phyloP scores from a whole-genome alignment of 179 eudicot genomes.

The Patellifolia procumbens region DNA sequence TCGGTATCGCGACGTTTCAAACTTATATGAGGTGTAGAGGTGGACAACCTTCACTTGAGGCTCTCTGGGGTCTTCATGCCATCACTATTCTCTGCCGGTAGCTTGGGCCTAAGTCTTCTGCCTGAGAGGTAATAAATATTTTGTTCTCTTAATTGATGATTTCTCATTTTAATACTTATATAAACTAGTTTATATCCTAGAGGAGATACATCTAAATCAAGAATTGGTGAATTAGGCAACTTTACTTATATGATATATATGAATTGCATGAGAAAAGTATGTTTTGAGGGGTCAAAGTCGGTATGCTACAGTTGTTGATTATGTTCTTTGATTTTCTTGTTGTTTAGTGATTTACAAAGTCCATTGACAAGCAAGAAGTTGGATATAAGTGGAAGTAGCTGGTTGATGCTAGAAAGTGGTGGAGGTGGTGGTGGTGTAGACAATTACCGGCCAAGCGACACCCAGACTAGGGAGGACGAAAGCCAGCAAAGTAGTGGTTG shows the following conservation, averaged over 20 bases:
- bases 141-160: not conserved
- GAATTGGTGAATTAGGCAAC: not conserved
- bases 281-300: no score
- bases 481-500: slow-evolving; percentile 29
- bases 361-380: slow-evolving; percentile 40
- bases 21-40: slow-evolving; percentile 64
- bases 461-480: slow-evolving; percentile 31
- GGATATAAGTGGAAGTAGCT: slow-evolving; percentile 30
- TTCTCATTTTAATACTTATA: not conserved
- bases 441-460: slow-evolving; percentile 28
- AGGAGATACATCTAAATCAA: not conserved
- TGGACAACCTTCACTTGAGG: slow-evolving; percentile 56
- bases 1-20: slow-evolving; percentile 71
- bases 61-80: slow-evolving; percentile 68
- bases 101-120: slow-evolving; percentile 60
- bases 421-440: slow-evolving; percentile 35
- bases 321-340: not conserved
- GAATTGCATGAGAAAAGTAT: not conserved
- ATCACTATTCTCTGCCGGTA: slow-evolving; percentile 56
- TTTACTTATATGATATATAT: not conserved
- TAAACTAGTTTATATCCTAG: not conserved
- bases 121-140: slow-evolving; percentile 47
- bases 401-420: slow-evolving; percentile 44
- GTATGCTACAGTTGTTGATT: not conserved
- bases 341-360: slow-evolving; percentile 44